phyloP scores from a whole-genome alignment of 805 yeast species.

The Candida qinlingensis region DNA sequence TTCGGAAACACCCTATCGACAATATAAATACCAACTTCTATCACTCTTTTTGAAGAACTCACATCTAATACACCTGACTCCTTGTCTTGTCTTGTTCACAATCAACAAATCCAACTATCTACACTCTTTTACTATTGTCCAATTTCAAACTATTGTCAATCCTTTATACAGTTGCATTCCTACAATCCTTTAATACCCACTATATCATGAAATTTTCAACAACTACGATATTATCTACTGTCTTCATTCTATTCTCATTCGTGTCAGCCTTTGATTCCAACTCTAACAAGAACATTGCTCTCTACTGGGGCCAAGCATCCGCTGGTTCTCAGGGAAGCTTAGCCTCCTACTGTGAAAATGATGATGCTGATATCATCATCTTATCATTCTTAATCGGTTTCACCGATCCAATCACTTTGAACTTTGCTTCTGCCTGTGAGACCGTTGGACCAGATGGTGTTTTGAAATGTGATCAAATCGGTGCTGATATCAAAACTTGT shows the following conservation, averaged over 20 bases:
- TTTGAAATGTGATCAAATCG: slow-evolving; percentile 51
- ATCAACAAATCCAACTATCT: slow-evolving; percentile 7
- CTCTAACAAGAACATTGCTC: slow-evolving; percentile 56
- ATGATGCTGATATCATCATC: slow-evolving; percentile 65
- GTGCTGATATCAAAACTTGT: slow-evolving; percentile 69
- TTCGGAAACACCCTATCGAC: not conserved
- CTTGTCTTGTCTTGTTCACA: too few species aligned
- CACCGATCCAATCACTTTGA: slow-evolving; percentile 33
- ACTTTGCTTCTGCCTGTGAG: slow-evolving; percentile 53
- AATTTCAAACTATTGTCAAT: not conserved
- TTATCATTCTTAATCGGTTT: slow-evolving; percentile 66
- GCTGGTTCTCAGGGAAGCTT: slow-evolving; percentile 48
- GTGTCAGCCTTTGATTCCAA: slow-evolving; percentile 27
- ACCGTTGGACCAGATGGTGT: slow-evolving; percentile 32
- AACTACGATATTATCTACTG: not conserved
- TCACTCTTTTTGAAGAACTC: not conserved
- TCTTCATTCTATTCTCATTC: slow-evolving; percentile 4
- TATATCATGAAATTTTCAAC: slow-evolving; percentile 5
- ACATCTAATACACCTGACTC: not conserved
- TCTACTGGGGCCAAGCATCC: slow-evolving; percentile 89
- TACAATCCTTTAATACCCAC: not conserved
- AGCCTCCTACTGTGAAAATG: slow-evolving; percentile 57
- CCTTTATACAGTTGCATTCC: not conserved
- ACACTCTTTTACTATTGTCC: slow-evolving; percentile 1
- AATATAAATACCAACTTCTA: not conserved